phyloP scores from a whole-genome alignment of 495 filamentous ascomycete species.

The Neurospora africana region DNA sequence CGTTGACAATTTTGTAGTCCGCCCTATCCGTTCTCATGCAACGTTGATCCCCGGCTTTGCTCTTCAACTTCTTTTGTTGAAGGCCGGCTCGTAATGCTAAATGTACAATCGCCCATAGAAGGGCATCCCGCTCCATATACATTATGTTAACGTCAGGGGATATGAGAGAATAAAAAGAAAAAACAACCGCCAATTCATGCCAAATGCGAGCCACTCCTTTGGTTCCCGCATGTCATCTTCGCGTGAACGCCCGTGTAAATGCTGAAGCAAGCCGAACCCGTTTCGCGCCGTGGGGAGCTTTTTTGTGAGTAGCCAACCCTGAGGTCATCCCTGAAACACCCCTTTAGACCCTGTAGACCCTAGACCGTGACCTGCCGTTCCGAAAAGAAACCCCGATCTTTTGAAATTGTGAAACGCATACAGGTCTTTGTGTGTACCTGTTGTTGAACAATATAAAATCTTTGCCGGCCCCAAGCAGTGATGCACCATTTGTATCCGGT shows the following conservation, averaged over 20 bases:
- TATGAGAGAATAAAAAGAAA: neutral
- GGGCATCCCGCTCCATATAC: slow-evolving; percentile 10
- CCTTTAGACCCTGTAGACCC: neutral
- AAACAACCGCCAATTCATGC: neutral
- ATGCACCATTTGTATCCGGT: neutral
- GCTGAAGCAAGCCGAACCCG: slow-evolving; percentile 5
- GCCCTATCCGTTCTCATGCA: neutral
- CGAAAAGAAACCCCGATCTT: neutral
- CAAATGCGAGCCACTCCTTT: neutral
- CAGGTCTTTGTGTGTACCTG: neutral
- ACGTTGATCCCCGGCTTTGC: neutral
- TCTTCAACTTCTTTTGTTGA: neutral
- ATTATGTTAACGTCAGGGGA: neutral
- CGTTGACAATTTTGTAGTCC: neutral
- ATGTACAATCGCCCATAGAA: neutral
- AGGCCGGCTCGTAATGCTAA: neutral
- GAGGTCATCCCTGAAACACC: neutral
- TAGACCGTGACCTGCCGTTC: slow-evolving; percentile 3
- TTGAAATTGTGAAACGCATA: neutral
- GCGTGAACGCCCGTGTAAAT: slow-evolving; percentile 12
- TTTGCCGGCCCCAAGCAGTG: neutral
- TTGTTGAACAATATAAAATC: neutral
- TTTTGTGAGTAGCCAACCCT: neutral
- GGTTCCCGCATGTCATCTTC: neutral
- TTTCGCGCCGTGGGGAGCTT: neutral